Evolutionary conservation across 2,329 filamentous ascomycete genomes (phyloP).

Genomic region (Nemania bipapillata): DNA sequence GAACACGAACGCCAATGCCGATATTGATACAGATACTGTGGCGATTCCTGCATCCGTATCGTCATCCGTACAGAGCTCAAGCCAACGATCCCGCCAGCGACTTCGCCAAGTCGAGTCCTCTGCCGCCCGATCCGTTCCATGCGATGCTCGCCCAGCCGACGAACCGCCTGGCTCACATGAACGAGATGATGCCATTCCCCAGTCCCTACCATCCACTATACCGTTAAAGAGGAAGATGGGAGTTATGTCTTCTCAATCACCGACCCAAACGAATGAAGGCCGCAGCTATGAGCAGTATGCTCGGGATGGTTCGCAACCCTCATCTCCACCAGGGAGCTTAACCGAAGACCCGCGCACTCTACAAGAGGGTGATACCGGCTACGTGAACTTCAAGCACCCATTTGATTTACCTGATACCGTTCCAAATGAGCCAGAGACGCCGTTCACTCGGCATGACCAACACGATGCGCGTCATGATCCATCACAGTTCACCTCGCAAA

Average conservation of each 20-base stretch:
- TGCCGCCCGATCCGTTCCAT: slow-evolving; percentile 15
- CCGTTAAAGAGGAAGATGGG: slow-evolving; percentile 49
- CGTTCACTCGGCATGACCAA: slow-evolving; percentile 40
- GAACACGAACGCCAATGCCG: background rate
- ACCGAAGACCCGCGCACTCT: slow-evolving; percentile 52
- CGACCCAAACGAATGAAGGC: slow-evolving; percentile 67
- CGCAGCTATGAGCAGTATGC: slow-evolving; percentile 64
- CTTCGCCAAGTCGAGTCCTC: background rate
- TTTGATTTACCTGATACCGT: slow-evolving; percentile 44
- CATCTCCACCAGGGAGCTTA: slow-evolving; percentile 45
- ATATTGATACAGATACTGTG: background rate
- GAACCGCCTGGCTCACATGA: slow-evolving; percentile 31
- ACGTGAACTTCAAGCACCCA: slow-evolving; percentile 55
- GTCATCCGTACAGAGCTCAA: slow-evolving; percentile 24
- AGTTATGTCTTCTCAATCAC: slow-evolving; percentile 61
- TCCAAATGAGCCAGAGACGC: slow-evolving; percentile 38
- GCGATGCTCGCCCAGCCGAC: slow-evolving; percentile 32
- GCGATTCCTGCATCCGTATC: background rate
- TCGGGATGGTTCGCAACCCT: slow-evolving; percentile 44
- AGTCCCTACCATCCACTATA: slow-evolving; percentile 20
- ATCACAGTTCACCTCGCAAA: slow-evolving; percentile 51
- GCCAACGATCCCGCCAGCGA: background rate
- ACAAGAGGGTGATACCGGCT: slow-evolving; percentile 62
- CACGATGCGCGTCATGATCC: slow-evolving; percentile 19
- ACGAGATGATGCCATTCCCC: slow-evolving; percentile 38